These are phyloP conservation scores for Fagopyrum esculentum DNA, from an alignment of 148 eudicot species.

Conservation along the genomic window DNA sequence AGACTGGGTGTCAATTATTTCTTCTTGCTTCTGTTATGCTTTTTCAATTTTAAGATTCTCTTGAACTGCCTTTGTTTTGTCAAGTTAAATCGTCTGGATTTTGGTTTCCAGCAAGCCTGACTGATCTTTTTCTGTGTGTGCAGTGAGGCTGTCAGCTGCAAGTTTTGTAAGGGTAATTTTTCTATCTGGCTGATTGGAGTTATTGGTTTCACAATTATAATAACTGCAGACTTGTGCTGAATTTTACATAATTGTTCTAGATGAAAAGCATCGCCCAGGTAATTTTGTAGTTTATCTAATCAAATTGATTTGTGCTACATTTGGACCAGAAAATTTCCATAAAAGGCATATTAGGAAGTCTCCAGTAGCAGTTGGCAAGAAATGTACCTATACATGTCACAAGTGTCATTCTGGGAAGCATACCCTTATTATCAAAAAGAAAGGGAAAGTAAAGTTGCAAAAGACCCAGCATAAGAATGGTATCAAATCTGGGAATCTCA, in stretches of 20 bases:
- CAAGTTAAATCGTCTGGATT: not conserved
- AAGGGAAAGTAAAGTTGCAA: constrained; percentile 4
- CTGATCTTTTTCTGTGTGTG: constrained; percentile 15
- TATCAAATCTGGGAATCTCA: constrained; percentile 16
- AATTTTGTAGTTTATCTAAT: not conserved
- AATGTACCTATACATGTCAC: constrained; percentile 53
- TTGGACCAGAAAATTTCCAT: constrained; percentile 63
- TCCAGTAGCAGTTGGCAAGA: constrained; percentile 33
- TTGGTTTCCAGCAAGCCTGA: not conserved
- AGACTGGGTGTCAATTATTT: not conserved
- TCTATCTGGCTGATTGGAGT: not conserved
- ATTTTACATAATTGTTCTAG: not conserved
- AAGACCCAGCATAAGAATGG: constrained; percentile 16
- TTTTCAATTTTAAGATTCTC: not conserved
- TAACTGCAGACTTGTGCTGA: not conserved
- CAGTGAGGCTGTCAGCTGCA: constrained; percentile 95
- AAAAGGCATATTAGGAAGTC: constrained; percentile 67
- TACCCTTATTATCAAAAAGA: constrained; percentile 3
- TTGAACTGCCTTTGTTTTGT: not conserved
- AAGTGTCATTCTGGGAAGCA: constrained; percentile 31
- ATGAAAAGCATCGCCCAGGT: not conserved
- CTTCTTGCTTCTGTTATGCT: constrained; percentile 8
- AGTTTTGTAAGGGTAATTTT: constrained; percentile 63
- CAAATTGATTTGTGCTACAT: constrained; percentile 1
- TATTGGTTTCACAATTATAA: not conserved